Percentiles rank a stretch among this genome's conserved stretches.
Conservation (phyloP, 2,329 filamentous ascomycete genomes). For the Ciborinia camelliae region DNA sequence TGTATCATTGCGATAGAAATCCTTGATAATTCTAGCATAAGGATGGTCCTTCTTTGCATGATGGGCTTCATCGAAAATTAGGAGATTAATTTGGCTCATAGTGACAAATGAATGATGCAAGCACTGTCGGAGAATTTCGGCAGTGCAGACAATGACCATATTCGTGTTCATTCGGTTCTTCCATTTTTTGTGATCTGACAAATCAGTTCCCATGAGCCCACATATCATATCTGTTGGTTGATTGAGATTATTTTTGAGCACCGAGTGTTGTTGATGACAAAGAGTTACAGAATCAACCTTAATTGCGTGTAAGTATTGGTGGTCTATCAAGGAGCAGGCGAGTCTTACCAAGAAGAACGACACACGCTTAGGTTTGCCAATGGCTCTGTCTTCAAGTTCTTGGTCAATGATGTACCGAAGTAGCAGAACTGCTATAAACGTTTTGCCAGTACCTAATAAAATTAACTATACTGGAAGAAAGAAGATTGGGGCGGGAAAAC, state of each 20-base stretch:
- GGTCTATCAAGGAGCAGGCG: no score
- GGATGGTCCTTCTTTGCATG: constrained; percentile 92
- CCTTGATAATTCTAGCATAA: constrained; percentile 85
- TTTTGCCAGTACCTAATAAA: constrained; percentile 72
- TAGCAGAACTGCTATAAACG: constrained; percentile 86
- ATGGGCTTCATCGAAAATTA: constrained; percentile 95
- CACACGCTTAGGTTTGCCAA: constrained; percentile 57
- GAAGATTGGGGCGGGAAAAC: constrained; percentile 41
- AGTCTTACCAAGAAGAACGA: constrained; percentile 73
- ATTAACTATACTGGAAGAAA: neutral
- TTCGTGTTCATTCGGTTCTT: constrained; percentile 55
- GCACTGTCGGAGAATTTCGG: constrained; percentile 77
- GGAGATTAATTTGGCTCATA: constrained; percentile 80
- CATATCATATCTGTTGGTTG: constrained; percentile 71
- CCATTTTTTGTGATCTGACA: constrained; percentile 61
- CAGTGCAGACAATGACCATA: constrained; percentile 89
- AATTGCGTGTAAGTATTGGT: neutral
- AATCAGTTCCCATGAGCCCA: constrained; percentile 61
- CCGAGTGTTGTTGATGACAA: constrained; percentile 83
- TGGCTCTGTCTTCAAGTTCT: constrained; percentile 67
- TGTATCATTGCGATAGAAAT: constrained; percentile 63
- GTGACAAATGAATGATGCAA: constrained; percentile 74
- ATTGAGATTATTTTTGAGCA: constrained; percentile 77
- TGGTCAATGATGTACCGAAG: constrained; percentile 71
- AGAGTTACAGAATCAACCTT: constrained; percentile 76